Base-by-base conservation (phyloP, 2,329 filamentous ascomycete species). In the Ilyonectria sp. region DNA sequence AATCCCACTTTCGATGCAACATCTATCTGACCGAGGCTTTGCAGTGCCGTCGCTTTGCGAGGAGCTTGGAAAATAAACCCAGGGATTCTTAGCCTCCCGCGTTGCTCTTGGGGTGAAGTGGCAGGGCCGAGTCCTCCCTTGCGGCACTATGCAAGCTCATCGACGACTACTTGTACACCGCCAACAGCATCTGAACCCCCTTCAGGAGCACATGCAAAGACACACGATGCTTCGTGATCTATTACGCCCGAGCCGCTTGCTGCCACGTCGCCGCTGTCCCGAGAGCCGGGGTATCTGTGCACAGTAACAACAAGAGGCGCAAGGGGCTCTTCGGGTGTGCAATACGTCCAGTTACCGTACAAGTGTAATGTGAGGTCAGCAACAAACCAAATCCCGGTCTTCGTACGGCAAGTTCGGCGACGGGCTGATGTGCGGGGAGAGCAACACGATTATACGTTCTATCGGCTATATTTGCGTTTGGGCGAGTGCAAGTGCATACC, bases 181-280 rank as follows among this genome's bases (percentile, higher is more conserved):
- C 53, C 58, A 66, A 58, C 43, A 55, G 37, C 37, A 65, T 44
- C 26, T 37, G 29, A 33, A 31, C 46, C 35, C 53, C n/a, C 19
- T n/a, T 53, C 60, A 50, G 21, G 49, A 26, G 55, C 64, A 63
- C 54, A 61, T 43, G 60, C 54, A 60, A 62, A 63, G 53, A 26
- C 29, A 55, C 40, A 33, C 54, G 50, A 61, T 53, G 52, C 52
- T 60, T 44, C 29, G 47, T 37, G 56, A 31, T 17, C n/a, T 58
- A 29, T 60, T 37, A 49, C 43, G 52, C 46, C 52, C 44, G 35
- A 49, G 50, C 56, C 59, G 52, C 44, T 60, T 47, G 52, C 57
- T 65, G 61, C 65, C 47, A 68, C 61, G 55, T 63, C 61, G 57
- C 57, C 33, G 46, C 29, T 44, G 61, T 58, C 57, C 63, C 37